A percentile compares a stretch with the other conserved stretches of the same genome.
Evolutionary conservation across 73 alveolate species (phyloP).

Genomic region (Tetrahymena elliotti): DNA sequence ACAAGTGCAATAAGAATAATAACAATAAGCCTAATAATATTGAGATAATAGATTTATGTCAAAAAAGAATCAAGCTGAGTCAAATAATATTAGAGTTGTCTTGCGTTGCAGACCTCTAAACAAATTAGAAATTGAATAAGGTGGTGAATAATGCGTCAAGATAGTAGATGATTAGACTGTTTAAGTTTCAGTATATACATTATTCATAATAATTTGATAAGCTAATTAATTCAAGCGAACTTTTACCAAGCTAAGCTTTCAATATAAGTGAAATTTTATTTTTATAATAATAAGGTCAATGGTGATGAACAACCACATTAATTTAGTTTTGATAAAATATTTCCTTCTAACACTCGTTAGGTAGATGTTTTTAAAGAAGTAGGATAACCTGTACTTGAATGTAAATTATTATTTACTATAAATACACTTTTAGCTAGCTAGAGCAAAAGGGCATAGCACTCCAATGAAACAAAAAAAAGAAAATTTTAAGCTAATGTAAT

Average conservation of each 20-base stretch:
- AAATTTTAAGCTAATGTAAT: not conserved
- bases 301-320: not conserved
- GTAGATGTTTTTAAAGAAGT: not conserved
- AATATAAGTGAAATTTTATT: not conserved
- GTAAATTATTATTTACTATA: not conserved
- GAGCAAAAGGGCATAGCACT: not conserved
- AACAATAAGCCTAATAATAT: not conserved
- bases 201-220: not conserved
- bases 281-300: not conserved
- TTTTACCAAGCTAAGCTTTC: not conserved
- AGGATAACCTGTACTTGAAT: not conserved
- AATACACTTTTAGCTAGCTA: not conserved
- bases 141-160: constrained; percentile 39
- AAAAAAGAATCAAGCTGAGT: not conserved
- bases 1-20: not conserved
- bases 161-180: not conserved
- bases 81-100: constrained; percentile 40
- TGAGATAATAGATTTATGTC: not conserved
- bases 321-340: not conserved
- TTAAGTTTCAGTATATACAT: not conserved
- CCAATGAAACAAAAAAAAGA: not conserved
- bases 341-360: not conserved
- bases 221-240: not conserved
- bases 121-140: constrained; percentile 40
- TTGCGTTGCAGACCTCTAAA: constrained; percentile 52